A percentile compares a stretch with the other conserved stretches of the same genome.
phyloP scores from a whole-genome alignment of 192 early-diverging fungal species.

The Backusella mclennaniae region DNA sequence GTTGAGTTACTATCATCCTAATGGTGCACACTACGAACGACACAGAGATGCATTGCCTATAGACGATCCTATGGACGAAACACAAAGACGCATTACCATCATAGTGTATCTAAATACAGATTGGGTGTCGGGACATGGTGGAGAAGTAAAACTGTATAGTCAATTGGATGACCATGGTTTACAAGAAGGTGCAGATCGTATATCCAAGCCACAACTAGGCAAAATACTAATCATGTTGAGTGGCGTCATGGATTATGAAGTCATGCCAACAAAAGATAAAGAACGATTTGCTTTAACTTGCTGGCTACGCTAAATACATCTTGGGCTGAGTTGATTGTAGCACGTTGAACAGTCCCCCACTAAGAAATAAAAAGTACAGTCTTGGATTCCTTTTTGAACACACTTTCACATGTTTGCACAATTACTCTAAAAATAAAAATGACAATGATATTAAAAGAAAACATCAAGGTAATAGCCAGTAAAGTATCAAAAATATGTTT shows the following conservation, averaged over 20 bases:
- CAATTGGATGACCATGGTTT: conserved; percentile 38
- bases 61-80: conserved; percentile 43
- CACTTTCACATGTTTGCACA: not conserved
- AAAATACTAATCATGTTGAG: conserved; percentile 39
- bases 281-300: conserved; percentile 48
- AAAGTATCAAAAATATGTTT: not conserved
- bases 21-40: conserved; percentile 46
- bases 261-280: conserved; percentile 37
- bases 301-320: conserved; percentile 42
- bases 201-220: conserved; percentile 22
- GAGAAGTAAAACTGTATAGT: conserved; percentile 54
- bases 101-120: conserved; percentile 57
- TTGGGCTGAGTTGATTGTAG: not conserved
- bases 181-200: conserved; percentile 31
- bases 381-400: not conserved
- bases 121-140: conserved; percentile 47
- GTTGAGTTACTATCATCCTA: conserved; percentile 45
- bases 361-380: not conserved
- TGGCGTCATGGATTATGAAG: conserved; percentile 59
- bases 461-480: not conserved
- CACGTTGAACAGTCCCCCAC: not conserved
- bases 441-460: not conserved
- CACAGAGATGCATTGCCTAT: conserved; percentile 62
- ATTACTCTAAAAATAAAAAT: not conserved
- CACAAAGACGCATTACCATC: conserved; percentile 56